These are phyloP conservation scores for Tetrahymena borealis DNA, from an alignment of 73 alveolate species.

Conservation along the genomic window DNA sequence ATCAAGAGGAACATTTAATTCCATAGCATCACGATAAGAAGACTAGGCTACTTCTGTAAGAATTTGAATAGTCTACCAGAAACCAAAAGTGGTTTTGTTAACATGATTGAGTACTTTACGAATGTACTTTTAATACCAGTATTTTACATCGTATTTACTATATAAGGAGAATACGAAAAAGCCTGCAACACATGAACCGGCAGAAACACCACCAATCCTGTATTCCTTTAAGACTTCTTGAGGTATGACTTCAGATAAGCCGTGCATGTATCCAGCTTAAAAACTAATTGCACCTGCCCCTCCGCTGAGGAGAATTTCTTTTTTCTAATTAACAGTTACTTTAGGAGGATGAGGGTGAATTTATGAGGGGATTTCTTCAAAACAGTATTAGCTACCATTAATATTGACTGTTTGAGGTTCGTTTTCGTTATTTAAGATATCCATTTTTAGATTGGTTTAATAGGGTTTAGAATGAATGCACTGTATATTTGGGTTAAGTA, in stretches of 20 bases:
- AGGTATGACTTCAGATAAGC: neutral
- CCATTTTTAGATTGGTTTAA: no score
- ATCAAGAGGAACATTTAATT: neutral
- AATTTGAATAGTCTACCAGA: neutral
- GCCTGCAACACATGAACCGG: neutral
- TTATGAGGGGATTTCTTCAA: neutral
- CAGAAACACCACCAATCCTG: neutral
- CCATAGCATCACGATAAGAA: neutral
- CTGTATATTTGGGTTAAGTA: no score
- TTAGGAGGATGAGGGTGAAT: neutral
- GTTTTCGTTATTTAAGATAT: no score
- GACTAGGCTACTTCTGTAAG: neutral
- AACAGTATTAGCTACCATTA: neutral
- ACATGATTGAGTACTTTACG: neutral
- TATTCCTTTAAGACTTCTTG: neutral
- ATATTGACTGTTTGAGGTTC: neutral
- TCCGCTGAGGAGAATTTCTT: neutral
- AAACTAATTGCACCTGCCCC: neutral
- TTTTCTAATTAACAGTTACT: neutral
- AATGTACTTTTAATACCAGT: neutral
- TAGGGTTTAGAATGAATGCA: no score
- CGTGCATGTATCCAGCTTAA: neutral
- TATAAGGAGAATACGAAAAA: neutral
- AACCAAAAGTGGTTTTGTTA: neutral
- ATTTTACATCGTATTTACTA: neutral